Base-by-base conservation (phyloP, 306 rosid genomes). In the Senna tora region DNA sequence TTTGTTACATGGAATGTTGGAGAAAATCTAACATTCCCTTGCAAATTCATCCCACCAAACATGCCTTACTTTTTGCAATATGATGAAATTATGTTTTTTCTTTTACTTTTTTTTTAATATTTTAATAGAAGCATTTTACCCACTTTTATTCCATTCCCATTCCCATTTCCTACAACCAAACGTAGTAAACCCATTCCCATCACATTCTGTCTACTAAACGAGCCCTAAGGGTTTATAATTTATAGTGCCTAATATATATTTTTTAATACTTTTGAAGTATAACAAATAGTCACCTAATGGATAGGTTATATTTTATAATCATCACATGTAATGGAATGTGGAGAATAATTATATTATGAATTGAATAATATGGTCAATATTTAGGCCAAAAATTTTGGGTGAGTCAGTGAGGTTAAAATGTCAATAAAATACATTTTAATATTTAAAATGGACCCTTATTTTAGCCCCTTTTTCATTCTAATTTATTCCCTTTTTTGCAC, bases 241-340 rank as follows among this genome's bases (percentile, higher is more conserved):
- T 20, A 17, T 19, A 19, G 1, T 7, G 28, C 7, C 14, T 8
- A 3, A 74, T 64, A 39, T 41, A 1, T 25, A 1, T 25, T 25
- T 25, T 25, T 25, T 5, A 52, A n/a, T 34, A 59, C 32, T n/a
- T 47, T 25, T 49, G 46, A 49, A 58, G 49, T 33, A 55, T 55
- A 32, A 20, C 30, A 47, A 49, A 39, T 30, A 51, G 33, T 76
- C 30, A 41, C 8, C 2, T 53, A 33, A 32, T 53, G 52, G 28
- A 32, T 65, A 33, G 54, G 57, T 36, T 36, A 4, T 36, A 54
- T 22, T 34, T 63, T 11, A 69, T 45, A 21, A 42, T 56, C 59
- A 54, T 55, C 21, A 66, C 15, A 19, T 66, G 7, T 5, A 45
- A 56, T 20, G 30, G 49, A 56, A 56, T 55, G 28, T 66, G 42